Percentiles rank a stretch among this genome's conserved stretches.
Evolutionary conservation across 345 rosid genomes (phyloP).

Genomic region (Ricinus communis): DNA sequence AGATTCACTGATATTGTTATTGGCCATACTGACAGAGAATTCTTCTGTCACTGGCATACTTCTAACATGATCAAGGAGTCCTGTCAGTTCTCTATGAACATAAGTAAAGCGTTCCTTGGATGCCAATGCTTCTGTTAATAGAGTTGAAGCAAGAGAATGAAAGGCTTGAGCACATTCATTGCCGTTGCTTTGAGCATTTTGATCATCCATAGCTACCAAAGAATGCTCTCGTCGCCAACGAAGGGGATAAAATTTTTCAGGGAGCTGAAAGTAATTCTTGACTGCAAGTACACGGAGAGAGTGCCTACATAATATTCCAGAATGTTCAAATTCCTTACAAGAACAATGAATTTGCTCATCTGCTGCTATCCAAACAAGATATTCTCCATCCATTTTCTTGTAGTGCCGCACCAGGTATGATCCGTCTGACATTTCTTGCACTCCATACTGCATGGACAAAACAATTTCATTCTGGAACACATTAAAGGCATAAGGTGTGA

Average conservation of each 20-base stretch:
- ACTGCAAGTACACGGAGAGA: slow-evolving; percentile 60
- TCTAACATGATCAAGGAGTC: slow-evolving; percentile 58
- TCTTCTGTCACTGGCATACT: slow-evolving; percentile 42
- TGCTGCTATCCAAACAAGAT: slow-evolving; percentile 66
- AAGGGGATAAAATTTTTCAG: slow-evolving; percentile 66
- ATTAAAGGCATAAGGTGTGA: slow-evolving; percentile 78
- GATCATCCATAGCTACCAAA: slow-evolving; percentile 42
- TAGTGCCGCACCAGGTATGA: slow-evolving; percentile 70
- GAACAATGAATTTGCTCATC: slow-evolving; percentile 86
- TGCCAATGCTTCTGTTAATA: slow-evolving; percentile 61
- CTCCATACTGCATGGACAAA: slow-evolving; percentile 71
- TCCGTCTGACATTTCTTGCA: slow-evolving; percentile 78
- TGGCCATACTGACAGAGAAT: slow-evolving; percentile 39
- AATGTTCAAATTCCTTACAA: slow-evolving; percentile 86
- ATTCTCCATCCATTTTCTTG: slow-evolving; percentile 83
- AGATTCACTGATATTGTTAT: slow-evolving; percentile 42
- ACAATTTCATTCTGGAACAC: slow-evolving; percentile 72
- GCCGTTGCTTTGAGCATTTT: slow-evolving; percentile 40
- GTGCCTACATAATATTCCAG: slow-evolving; percentile 84
- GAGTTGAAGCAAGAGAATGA: slow-evolving; percentile 62
- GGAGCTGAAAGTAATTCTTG: slow-evolving; percentile 81
- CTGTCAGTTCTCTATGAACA: slow-evolving; percentile 58
- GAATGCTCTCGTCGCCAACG: slow-evolving; percentile 74
- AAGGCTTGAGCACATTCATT: slow-evolving; percentile 62
- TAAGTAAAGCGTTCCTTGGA: slow-evolving; percentile 60